Percentiles rank a stretch among this genome's conserved stretches.
phyloP scores from a whole-genome alignment of 225 moss, liverwort and hornwort species.

The Sphagnum contortum region DNA sequence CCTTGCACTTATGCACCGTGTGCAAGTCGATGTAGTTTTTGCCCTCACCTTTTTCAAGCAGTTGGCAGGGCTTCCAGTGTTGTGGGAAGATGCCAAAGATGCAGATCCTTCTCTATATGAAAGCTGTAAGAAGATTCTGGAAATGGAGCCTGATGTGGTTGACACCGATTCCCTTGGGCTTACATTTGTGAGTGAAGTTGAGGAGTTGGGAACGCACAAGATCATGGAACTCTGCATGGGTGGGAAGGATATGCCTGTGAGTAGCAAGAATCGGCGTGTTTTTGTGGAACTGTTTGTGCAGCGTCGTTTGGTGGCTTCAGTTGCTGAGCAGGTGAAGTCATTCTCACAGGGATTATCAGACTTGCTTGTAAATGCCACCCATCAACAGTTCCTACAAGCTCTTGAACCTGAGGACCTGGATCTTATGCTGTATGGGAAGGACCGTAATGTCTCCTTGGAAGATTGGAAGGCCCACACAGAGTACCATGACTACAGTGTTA shows the following conservation, averaged over 20 bases:
- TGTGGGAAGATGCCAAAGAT: conserved; percentile 99
- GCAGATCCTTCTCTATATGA: conserved; percentile 86
- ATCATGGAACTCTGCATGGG: conserved; percentile 78
- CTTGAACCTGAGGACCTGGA: conserved; percentile 86
- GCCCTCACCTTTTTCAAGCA: conserved; percentile 95
- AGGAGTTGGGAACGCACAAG: conserved; percentile 84
- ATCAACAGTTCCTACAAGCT: conserved; percentile 79
- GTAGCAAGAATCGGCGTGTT: conserved; percentile 67
- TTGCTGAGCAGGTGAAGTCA: conserved; percentile 89
- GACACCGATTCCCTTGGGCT: conserved; percentile 77
- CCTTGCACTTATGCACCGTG: conserved; percentile 91
- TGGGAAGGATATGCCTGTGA: conserved; percentile 85
- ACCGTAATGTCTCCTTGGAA: conserved; percentile 65
- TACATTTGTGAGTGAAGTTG: conserved; percentile 89
- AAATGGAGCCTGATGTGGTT: conserved; percentile 73
- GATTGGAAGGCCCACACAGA: conserved; percentile 77
- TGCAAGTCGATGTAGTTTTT: conserved; percentile 95
- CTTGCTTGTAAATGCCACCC: conserved; percentile 72
- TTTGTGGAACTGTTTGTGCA: conserved; percentile 94
- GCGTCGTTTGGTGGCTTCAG: conserved; percentile 74
- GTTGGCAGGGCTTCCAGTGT: conserved; percentile 79
- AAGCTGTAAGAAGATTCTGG: conserved; percentile 90
- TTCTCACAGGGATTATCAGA: conserved; percentile 91
- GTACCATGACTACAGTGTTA: conserved; percentile 63
- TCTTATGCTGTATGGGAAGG: conserved; percentile 80